Base-by-base conservation (phyloP, 371 early-diverging fungal genomes). In the Syncephalastrum racemosum region DNA sequence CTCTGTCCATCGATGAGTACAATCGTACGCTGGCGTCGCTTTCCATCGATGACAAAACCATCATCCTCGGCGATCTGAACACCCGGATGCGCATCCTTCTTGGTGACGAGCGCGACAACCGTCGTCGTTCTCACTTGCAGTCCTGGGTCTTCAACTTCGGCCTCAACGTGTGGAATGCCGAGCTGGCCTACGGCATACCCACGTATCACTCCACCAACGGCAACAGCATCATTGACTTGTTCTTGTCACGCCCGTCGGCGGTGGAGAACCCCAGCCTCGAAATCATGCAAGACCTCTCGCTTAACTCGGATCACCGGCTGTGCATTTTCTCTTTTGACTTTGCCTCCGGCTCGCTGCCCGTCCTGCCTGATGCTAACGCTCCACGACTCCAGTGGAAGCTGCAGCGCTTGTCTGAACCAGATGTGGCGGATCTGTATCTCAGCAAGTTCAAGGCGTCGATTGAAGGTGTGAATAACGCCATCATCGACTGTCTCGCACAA, bases 211-310 rank as follows among this genome's bases (percentile, higher is more conserved):
- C 27, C 31, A 5, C 3, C 39, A 24, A 22, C 10, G 56, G 56
- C n/a, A 18, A n/a, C 14, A 55, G 47, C 45, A 45, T 55, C 19
- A 55, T 55, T 14, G 56, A 55, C 20, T 31, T 45, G 2, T 55
- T 55, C 23, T 3, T 55, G 13, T 55, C 27, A 27, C 27, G 7
- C 4, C 27, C 27, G 27, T 27, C 27, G 7, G 27, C 3, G 6
- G 27, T 3, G 27, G 7, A 27, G 6, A 27, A 27, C 27, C 27
- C 27, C 7, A 3, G 7, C 27, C 27, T 27, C 3, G n/a, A n/a
- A n/a, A n/a, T n/a, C n/a, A n/a, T n/a, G n/a, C n/a, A n/a, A n/a
- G n/a, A n/a, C n/a, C n/a, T n/a, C n/a, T n/a, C n/a, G n/a, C n/a
- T n/a, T n/a, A n/a, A n/a, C n/a, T n/a, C n/a, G n/a, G n/a, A n/a